Evolutionary conservation across 2,329 filamentous ascomycete genomes (phyloP).

Genomic region (Hysterium pulicare): DNA sequence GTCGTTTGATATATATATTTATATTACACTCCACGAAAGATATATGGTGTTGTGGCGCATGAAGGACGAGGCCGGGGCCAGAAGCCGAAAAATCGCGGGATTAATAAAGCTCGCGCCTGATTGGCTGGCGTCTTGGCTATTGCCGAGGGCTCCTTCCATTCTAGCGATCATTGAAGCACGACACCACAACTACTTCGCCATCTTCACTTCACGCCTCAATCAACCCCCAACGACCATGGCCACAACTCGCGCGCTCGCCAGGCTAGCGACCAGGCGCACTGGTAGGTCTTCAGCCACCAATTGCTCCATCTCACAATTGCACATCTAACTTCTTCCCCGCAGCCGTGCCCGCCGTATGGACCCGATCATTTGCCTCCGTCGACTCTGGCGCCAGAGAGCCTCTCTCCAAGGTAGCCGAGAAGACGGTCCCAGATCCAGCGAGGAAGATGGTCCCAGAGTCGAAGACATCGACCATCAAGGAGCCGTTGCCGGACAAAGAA

Average conservation of each 20-base stretch:
- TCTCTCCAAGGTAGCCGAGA: slow-evolving; percentile 29
- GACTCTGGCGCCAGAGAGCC: slow-evolving; percentile 31
- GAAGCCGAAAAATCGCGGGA: no score
- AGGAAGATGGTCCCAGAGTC: slow-evolving; percentile 41
- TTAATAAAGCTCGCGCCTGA: no score
- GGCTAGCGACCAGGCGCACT: slow-evolving; percentile 36
- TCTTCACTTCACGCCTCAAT: no score
- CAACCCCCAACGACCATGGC: slow-evolving; percentile 24
- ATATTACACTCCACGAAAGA: no score
- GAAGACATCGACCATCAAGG: slow-evolving; percentile 59
- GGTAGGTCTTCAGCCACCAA: slow-evolving; percentile 21
- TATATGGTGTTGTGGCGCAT: slow-evolving; percentile 1
- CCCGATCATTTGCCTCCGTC: slow-evolving; percentile 38
- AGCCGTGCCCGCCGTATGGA: slow-evolving; percentile 36
- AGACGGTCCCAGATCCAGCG: slow-evolving; percentile 24
- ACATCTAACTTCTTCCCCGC: slow-evolving; percentile 22
- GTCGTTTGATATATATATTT: no score
- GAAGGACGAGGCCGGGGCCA: neutral
- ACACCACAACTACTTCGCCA: neutral
- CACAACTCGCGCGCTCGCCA: slow-evolving; percentile 35
- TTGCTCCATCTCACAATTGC: slow-evolving; percentile 14
- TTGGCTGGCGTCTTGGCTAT: neutral
- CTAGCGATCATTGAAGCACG: neutral
- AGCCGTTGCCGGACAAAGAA: slow-evolving; percentile 56
- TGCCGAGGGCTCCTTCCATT: neutral